These are phyloP conservation scores for Myotisia sp. DNA, from an alignment of 2,329 filamentous ascomycete genomes.

Conservation along the genomic window DNA sequence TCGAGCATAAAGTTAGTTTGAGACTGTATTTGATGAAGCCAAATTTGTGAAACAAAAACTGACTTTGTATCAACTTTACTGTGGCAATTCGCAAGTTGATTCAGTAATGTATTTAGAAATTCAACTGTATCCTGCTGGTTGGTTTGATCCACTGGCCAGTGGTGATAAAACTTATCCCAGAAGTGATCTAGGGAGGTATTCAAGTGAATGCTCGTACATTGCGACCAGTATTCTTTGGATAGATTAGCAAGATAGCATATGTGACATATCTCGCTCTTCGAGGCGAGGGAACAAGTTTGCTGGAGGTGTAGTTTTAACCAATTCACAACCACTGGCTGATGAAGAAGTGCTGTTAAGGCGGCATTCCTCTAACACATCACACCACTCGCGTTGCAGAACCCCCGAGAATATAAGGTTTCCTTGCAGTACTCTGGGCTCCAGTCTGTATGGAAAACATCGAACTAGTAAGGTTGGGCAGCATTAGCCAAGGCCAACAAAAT, in stretches of 20 bases:
- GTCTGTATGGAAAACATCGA: slow-evolving; percentile 6
- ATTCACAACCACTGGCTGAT: slow-evolving; percentile 9
- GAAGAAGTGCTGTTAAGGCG: slow-evolving; percentile 8
- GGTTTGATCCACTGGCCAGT: slow-evolving; percentile 1
- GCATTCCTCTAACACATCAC: slow-evolving; percentile 11
- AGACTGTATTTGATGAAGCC: no score
- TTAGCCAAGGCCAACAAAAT: background rate
- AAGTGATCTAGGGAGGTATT: slow-evolving; percentile 1
- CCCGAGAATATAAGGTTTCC: background rate
- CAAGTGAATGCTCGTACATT: background rate
- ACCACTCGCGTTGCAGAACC: slow-evolving; percentile 8
- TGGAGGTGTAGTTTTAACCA: slow-evolving; percentile 8
- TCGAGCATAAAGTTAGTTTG: no score
- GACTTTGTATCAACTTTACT: no score
- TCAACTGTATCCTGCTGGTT: slow-evolving; percentile 10
- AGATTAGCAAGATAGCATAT: slow-evolving; percentile 7
- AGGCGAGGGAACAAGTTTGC: background rate
- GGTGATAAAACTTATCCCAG: slow-evolving; percentile 4
- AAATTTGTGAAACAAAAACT: no score
- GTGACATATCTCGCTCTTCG: slow-evolving; percentile 1
- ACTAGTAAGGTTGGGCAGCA: slow-evolving; percentile 4
- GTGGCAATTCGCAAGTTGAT: no score
- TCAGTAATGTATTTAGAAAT: slow-evolving; percentile 7
- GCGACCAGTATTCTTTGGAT: slow-evolving; percentile 6
- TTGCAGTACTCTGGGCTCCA: slow-evolving; percentile 5